Percentiles rank a stretch among this genome's conserved stretches.
Evolutionary conservation across 306 rosid species (phyloP).

Genomic region (Dalbergia oliveri): DNA sequence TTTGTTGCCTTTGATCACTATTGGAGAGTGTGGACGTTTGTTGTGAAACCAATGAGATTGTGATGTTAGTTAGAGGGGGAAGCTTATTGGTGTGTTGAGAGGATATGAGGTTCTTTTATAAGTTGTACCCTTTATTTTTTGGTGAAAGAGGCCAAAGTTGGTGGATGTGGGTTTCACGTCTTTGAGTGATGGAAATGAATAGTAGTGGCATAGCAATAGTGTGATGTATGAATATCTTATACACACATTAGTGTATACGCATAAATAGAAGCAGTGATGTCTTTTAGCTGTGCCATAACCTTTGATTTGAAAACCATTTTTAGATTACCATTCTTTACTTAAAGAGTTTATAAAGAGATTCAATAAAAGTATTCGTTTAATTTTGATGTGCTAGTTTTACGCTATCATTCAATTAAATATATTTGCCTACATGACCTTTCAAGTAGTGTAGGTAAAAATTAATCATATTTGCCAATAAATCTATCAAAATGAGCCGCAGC

Average conservation of each 20-base stretch:
- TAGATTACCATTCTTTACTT: neutral
- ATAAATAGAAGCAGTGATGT: too few species aligned
- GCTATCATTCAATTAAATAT: too few species aligned
- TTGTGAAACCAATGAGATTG: conserved; percentile 37
- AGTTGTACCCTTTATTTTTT: neutral
- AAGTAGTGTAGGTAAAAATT: too few species aligned
- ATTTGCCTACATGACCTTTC: too few species aligned
- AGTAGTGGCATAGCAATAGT: conserved; percentile 42
- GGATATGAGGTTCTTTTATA: conserved; percentile 36
- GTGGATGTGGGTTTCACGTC: conserved; percentile 57
- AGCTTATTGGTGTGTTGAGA: conserved; percentile 40
- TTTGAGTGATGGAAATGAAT: conserved; percentile 35
- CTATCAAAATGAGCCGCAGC: too few species aligned
- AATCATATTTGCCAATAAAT: too few species aligned
- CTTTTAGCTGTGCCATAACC: conserved; percentile 33
- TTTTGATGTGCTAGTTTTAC: too few species aligned
- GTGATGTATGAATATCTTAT: too few species aligned
- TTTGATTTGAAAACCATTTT: neutral
- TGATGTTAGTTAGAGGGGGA: conserved; percentile 41
- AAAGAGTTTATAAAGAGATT: neutral
- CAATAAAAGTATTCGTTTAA: neutral
- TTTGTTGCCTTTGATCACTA: conserved; percentile 36
- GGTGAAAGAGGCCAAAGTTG: conserved; percentile 25
- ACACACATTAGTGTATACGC: too few species aligned
- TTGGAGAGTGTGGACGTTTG: conserved; percentile 38